These are phyloP conservation scores for Argentina anserina DNA, from an alignment of 306 rosid genomes.

Conservation along the genomic window DNA sequence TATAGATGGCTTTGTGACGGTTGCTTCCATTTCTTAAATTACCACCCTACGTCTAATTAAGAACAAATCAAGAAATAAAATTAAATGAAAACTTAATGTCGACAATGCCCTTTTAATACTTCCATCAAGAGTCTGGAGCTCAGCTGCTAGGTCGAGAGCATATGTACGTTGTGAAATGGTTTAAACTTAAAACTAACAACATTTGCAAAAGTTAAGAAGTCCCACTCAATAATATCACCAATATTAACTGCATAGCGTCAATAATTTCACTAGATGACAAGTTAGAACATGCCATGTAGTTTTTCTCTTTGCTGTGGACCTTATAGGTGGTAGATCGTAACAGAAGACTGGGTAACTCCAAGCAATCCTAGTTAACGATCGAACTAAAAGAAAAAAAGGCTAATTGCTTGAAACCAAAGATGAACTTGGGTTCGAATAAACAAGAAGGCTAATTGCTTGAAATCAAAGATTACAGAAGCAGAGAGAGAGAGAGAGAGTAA, in stretches of 20 bases:
- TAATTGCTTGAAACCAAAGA: too few species aligned
- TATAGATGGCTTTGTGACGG: not conserved
- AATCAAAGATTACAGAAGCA: not conserved
- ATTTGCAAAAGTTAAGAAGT: not conserved
- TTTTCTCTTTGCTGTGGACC: not conserved
- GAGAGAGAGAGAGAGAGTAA: not conserved
- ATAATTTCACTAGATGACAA: constrained; percentile 13
- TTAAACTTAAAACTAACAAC: not conserved
- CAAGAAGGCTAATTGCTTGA: too few species aligned
- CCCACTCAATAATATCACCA: not conserved
- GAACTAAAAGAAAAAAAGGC: not conserved
- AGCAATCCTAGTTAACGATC: not conserved
- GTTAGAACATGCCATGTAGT: not conserved
- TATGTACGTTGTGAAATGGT: not conserved
- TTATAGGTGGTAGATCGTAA: not conserved
- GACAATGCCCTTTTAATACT: not conserved
- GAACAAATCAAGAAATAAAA: not conserved
- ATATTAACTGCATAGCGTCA: not conserved
- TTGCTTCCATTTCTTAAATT: not conserved
- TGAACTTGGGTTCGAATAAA: not conserved
- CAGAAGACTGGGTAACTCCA: not conserved
- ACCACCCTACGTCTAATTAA: not conserved
- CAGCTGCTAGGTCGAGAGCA: not conserved
- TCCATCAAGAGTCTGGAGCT: not conserved
- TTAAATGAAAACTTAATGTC: not conserved